Percentiles rank a stretch among this genome's conserved stretches.
These are phyloP conservation scores for Monosporozyma yasuniensis DNA, from an alignment of 805 yeast genomes.

Conservation along the genomic window DNA sequence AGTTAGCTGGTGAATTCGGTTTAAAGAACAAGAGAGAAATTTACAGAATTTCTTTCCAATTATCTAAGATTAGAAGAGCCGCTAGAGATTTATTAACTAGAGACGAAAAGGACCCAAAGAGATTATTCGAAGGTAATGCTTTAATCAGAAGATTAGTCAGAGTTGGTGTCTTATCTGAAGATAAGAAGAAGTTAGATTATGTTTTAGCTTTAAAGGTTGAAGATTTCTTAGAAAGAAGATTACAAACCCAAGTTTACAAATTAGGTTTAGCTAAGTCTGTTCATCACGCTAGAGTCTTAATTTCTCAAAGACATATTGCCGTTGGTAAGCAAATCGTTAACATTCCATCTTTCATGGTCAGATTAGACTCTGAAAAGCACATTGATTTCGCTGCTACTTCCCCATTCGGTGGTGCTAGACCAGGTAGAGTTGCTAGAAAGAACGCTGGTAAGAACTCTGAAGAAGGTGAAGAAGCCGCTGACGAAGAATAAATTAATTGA, in stretches of 20 bases:
- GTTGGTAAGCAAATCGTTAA: constrained; percentile 99
- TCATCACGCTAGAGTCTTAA: constrained; percentile 99
- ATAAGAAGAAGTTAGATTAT: constrained; percentile 99
- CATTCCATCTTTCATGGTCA: constrained; percentile 98
- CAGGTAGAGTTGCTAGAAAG: constrained; percentile 99
- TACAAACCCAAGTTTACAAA: constrained; percentile 99
- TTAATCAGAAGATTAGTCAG: constrained; percentile 99
- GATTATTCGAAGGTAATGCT: constrained; percentile 99
- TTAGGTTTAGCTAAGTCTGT: constrained; percentile 98
- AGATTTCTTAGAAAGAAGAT: constrained; percentile 99
- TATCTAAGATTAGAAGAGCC: constrained; percentile 99
- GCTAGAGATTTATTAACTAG: constrained; percentile 99
- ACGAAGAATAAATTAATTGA: constrained; percentile 50
- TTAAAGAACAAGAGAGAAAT: constrained; percentile 99
- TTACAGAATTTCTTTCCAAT: constrained; percentile 99
- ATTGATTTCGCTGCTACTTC: constrained; percentile 98
- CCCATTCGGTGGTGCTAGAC: constrained; percentile 99
- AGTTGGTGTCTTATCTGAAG: constrained; percentile 97
- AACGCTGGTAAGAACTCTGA: constrained; percentile 55
- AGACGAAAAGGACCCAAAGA: constrained; percentile 99
- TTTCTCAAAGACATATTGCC: constrained; percentile 98
- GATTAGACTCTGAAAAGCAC: constrained; percentile 99
- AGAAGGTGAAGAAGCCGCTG: constrained; percentile 62
- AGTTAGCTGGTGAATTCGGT: constrained; percentile 99
- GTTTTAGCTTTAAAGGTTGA: constrained; percentile 96